Evolutionary conservation across 371 early-diverging fungal genomes (phyloP).

Genomic region (Saksenaea oblongispora): DNA sequence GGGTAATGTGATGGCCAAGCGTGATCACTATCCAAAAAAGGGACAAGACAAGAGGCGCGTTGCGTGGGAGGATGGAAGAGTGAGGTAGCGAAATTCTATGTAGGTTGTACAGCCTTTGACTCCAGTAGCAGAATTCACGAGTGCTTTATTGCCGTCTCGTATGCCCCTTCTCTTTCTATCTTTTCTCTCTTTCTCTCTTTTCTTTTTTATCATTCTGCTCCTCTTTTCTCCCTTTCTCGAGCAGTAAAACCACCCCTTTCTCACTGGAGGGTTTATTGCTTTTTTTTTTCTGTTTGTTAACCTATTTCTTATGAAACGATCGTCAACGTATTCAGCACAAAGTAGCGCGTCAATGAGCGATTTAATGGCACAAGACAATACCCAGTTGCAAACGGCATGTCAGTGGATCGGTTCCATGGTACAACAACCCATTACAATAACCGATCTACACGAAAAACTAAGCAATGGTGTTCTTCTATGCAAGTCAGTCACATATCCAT

Average conservation of each 20-base stretch:
- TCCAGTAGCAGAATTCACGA: not conserved
- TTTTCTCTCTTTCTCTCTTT: not conserved
- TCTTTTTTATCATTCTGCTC: not conserved
- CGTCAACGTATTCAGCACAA: not conserved
- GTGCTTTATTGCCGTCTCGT: not conserved
- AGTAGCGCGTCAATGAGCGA: not conserved
- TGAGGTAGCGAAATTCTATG: not conserved
- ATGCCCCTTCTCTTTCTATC: not conserved
- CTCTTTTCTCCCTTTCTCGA: conserved; percentile 3
- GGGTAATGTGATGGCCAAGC: not conserved
- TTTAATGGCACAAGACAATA: not conserved
- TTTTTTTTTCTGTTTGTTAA: conserved; percentile 4
- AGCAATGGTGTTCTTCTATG: conserved; percentile 84
- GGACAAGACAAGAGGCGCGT: not conserved
- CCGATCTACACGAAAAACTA: conserved; percentile 61
- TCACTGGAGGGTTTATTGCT: not conserved
- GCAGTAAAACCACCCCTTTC: not conserved
- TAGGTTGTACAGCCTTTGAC: conserved; percentile 1
- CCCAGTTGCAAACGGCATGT: conserved; percentile 11
- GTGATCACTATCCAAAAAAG: not conserved
- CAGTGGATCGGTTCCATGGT: conserved; percentile 64
- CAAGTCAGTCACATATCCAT: conserved; percentile 55
- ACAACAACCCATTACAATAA: conserved; percentile 35
- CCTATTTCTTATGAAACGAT: conserved; percentile 6
- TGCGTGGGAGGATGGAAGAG: not conserved